phyloP scores from a whole-genome alignment of 352 stramenopile species.

The Globisporangium orthogonon region DNA sequence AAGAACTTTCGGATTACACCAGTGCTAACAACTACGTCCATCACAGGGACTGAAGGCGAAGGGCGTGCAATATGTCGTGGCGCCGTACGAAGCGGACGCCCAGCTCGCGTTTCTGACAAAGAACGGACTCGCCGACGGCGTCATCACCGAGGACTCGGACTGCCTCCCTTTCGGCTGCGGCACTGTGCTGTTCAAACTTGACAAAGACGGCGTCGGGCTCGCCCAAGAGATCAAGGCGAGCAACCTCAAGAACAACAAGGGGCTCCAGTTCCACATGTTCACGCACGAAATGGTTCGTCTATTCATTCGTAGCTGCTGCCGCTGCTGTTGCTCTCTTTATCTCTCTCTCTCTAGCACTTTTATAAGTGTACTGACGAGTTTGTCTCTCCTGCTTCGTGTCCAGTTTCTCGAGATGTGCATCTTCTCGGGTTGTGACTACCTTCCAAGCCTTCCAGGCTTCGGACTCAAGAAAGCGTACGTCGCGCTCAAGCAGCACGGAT shows the following conservation, averaged over 20 bases:
- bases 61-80: conserved; percentile 90
- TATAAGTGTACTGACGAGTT: too few relatives aligned
- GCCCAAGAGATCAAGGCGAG: conserved; percentile 78
- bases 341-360: too few relatives aligned
- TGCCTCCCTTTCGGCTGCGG: conserved; percentile 90
- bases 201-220: conserved; percentile 75
- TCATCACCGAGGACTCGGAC: conserved; percentile 96
- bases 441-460: conserved; percentile 72
- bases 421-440: conserved; percentile 88
- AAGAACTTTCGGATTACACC: too few relatives aligned
- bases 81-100: conserved; percentile 97
- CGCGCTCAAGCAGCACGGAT: conserved; percentile 68
- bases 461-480: conserved; percentile 78
- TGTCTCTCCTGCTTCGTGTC: background rate
- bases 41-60: conserved; percentile 39
- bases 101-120: conserved; percentile 91
- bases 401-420: conserved; percentile 90
- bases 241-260: conserved; percentile 73
- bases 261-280: conserved; percentile 72
- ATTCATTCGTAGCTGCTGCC: background rate
- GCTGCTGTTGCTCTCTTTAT: too few relatives aligned
- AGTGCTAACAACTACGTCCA: too few relatives aligned
- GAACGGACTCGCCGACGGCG: conserved; percentile 80
- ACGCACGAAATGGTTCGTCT: conserved; percentile 74
- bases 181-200: conserved; percentile 95